Evolutionary conservation across 768 basidiomycete genomes (phyloP).

Genomic region (Lactifluus hygrophoroides): DNA sequence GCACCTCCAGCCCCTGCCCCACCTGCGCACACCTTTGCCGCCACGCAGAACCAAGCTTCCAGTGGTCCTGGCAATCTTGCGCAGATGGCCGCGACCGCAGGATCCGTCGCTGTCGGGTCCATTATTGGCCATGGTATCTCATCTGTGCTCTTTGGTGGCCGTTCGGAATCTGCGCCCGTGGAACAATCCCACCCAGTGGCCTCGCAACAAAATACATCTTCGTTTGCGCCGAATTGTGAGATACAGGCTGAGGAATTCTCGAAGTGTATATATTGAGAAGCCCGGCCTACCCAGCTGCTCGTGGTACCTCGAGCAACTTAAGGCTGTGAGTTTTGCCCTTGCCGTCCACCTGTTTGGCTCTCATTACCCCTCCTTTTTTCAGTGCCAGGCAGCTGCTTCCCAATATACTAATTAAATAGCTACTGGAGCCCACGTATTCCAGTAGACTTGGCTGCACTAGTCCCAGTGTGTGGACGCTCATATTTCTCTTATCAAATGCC

Average conservation of each 20-base stretch:
- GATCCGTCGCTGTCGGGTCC: constrained; percentile 82
- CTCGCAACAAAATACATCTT: constrained; percentile 38
- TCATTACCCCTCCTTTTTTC: neutral
- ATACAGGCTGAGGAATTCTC: constrained; percentile 84
- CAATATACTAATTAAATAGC: constrained; percentile 17
- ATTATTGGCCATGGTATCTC: constrained; percentile 87
- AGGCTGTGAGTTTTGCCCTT: constrained; percentile 53
- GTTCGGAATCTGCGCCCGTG: constrained; percentile 36
- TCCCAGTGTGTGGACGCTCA: neutral
- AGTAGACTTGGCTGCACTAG: neutral
- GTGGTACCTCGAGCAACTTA: constrained; percentile 84
- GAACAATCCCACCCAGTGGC: constrained; percentile 38
- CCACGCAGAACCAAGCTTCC: constrained; percentile 27
- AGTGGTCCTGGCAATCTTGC: constrained; percentile 60
- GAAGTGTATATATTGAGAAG: constrained; percentile 73
- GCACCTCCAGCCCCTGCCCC: constrained; percentile 33
- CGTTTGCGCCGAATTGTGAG: constrained; percentile 56
- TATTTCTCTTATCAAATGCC: neutral
- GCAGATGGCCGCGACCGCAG: constrained; percentile 87
- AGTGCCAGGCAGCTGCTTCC: constrained; percentile 21
- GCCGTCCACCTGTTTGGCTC: neutral
- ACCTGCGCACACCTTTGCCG: constrained; percentile 21
- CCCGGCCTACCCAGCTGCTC: constrained; percentile 71
- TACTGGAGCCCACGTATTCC: neutral
- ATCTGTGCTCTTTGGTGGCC: constrained; percentile 79